phyloP scores from a whole-genome alignment of 2,329 filamentous ascomycete species.

The Penicillium verrucosum region DNA sequence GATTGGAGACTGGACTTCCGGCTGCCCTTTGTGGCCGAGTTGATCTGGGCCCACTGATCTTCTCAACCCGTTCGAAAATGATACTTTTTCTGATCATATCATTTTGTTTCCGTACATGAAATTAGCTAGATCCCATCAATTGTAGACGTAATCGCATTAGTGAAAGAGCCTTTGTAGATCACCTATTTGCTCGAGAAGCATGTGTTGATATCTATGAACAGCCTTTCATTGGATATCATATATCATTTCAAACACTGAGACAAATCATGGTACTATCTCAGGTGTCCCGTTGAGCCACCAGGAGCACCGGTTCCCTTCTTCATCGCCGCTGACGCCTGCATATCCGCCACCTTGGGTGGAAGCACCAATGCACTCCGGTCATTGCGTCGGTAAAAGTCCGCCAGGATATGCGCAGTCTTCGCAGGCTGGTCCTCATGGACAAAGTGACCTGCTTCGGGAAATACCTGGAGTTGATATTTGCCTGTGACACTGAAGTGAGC shows the following conservation, averaged over 20 bases:
- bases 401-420: constrained; percentile 78
- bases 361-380: constrained; percentile 80
- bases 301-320: constrained; percentile 30
- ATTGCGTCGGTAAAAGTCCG: constrained; percentile 89
- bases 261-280: neutral
- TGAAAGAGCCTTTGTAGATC: neutral
- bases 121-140: neutral
- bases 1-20: neutral
- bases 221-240: neutral
- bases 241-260: neutral
- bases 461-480: constrained; percentile 92
- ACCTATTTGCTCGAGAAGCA: neutral
- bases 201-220: neutral
- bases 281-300: neutral
- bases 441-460: constrained; percentile 94
- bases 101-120: neutral
- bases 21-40: neutral
- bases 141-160: neutral
- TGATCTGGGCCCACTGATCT: neutral
- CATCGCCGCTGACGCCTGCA: constrained; percentile 49
- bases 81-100: neutral
- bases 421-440: constrained; percentile 92
- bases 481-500: constrained; percentile 38
- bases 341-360: constrained; percentile 84
- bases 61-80: neutral